Base-by-base conservation (phyloP, 805 yeast genomes). In the Candida glaebosa region DNA sequence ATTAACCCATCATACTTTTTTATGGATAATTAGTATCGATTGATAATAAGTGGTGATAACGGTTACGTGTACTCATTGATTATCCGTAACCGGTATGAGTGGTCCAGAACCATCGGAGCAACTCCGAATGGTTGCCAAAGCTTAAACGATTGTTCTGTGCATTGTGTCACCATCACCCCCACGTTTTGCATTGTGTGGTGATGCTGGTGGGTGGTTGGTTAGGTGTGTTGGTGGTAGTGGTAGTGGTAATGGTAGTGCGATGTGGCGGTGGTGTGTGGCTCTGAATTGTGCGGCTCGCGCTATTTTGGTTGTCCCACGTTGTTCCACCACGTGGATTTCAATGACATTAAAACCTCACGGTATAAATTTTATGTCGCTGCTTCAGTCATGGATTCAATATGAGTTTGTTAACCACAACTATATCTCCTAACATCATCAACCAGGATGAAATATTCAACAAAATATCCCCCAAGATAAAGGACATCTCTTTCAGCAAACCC, bases 321-420 rank as follows among this genome's bases (percentile, higher is more conserved):
- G 6, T 10, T 10, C 26, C 6, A 22, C 26, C 26, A 22, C 26
- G 26, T 22, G 26, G 26, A 22, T 22, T 22, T 22, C 26, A 22
- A 22, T 22, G 26, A 22, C 26, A 7, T n/a, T 22, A 6, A 22
- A 22, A 22, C 10, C 9, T 22, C 26, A 7, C 26, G 10, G 26
- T 22, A n/a, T n/a, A 14, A 30, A 6, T 30, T 12, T 12, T 7
- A 12, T 30, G 33, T 30, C 6, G 15, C 6, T 30, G n/a, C n/a
- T 30, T 30, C n/a, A 30, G 5, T 22, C 26, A 22, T 22, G 26
- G 10, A 22, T 22, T 22, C 26, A 22, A 22, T 22, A 35, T 35
- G 38, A 35, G 38, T 35, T 22, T 35, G 24, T 14, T 35, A 34
- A 20, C 18, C 5, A 35, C 38, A n/a, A 22, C 26, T 10, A n/a